Conservation (phyloP, 1,139 yeast species). For the Cylindricascospora bacillispora region DNA sequence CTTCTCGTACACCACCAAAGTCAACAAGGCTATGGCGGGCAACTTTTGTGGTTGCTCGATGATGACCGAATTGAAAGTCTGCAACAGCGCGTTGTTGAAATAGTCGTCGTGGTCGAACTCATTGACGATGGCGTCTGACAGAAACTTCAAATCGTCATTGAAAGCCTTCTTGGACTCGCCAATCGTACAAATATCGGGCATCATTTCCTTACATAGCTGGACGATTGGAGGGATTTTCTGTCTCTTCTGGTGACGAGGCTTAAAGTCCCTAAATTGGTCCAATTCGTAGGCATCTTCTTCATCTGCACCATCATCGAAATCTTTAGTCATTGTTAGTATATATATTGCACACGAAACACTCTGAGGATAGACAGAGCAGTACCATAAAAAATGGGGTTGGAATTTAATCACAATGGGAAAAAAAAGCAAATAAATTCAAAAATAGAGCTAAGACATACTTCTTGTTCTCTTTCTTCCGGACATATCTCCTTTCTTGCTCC, state of each 20-base stretch:
- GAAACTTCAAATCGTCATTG: conserved; percentile 54
- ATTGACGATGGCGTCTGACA: conserved; percentile 51
- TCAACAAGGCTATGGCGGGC: conserved; percentile 54
- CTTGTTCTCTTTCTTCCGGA: too few relatives aligned
- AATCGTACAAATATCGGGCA: conserved; percentile 46
- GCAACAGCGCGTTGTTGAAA: conserved; percentile 46
- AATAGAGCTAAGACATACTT: too few relatives aligned
- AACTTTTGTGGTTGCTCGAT: conserved; percentile 88
- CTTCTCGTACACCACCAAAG: conserved; percentile 55
- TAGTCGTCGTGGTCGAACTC: conserved; percentile 58
- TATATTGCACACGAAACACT: too few relatives aligned
- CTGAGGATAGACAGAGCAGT: too few relatives aligned
- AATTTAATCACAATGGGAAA: too few relatives aligned
- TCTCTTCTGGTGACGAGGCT: conserved; percentile 24
- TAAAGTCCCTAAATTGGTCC: conserved; percentile 23
- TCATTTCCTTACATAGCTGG: conserved; percentile 29
- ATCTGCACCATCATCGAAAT: conserved; percentile 24
- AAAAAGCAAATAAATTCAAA: too few relatives aligned
- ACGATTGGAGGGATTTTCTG: conserved; percentile 31
- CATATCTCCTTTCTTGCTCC: too few relatives aligned
- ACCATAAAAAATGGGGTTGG: too few relatives aligned
- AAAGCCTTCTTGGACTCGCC: conserved; percentile 54
- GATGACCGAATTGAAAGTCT: conserved; percentile 55
- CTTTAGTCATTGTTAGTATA: too few relatives aligned
- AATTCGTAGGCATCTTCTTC: too few relatives aligned